phyloP scores from a whole-genome alignment of 2,329 filamentous ascomycete genomes.

The Metarhizium album region DNA sequence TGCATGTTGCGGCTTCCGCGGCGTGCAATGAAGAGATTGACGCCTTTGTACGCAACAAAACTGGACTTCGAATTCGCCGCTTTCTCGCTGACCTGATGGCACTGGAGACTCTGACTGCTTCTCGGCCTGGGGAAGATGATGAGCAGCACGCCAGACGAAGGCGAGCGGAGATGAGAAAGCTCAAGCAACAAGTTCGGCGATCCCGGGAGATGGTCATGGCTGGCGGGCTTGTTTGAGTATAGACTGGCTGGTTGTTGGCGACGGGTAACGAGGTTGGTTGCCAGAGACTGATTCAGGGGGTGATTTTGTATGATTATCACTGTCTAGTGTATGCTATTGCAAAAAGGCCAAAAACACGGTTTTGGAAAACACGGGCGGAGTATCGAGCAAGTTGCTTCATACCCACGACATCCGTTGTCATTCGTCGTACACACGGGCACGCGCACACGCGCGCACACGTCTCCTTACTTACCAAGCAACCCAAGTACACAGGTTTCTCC shows the following conservation, averaged over 20 bases:
- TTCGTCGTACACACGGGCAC: too few relatives aligned
- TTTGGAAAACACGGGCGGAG: neutral
- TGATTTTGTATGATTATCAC: constrained; percentile 2
- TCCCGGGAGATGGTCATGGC: constrained; percentile 17
- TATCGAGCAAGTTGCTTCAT: neutral
- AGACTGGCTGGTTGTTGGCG: neutral
- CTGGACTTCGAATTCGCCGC: constrained; percentile 40
- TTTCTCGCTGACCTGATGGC: constrained; percentile 44
- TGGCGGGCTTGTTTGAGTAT: constrained; percentile 8
- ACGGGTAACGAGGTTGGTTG: neutral
- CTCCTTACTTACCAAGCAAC: constrained; percentile 6
- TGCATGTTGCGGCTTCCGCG: constrained; percentile 44
- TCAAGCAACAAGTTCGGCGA: constrained; percentile 25
- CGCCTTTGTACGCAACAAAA: constrained; percentile 37
- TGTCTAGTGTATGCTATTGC: constrained; percentile 3
- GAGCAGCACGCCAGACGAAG: constrained; percentile 18
- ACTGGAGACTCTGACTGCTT: constrained; percentile 34
- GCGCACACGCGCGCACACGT: too few relatives aligned
- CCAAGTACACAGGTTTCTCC: constrained; percentile 4
- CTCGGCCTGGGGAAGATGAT: constrained; percentile 14
- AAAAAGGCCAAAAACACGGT: neutral
- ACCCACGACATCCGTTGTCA: neutral
- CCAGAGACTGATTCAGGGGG: neutral
- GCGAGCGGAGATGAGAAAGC: constrained; percentile 21
- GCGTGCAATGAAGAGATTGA: constrained; percentile 45